Base-by-base conservation (phyloP, 2,329 filamentous ascomycete genomes). In the Akanthomyces muscarius region DNA sequence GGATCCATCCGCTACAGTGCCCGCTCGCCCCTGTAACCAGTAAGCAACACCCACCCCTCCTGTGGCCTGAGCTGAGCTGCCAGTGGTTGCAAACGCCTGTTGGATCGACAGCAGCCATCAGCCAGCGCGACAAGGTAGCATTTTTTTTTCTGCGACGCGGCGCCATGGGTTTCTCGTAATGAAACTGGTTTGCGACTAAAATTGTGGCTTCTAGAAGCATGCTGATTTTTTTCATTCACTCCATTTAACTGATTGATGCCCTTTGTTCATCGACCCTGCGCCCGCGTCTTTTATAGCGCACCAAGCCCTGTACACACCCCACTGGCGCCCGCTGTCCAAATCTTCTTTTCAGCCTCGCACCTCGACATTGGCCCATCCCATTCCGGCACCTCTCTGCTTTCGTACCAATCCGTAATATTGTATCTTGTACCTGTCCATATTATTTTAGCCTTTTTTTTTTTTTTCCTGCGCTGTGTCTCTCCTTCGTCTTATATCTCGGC, bases 401-500 rank as follows among this genome's bases (percentile, higher is more conserved):
- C 16, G 28, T 16, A 36, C 21, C 51, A 38, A 21, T 21, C 21
- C 21, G 36, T 18, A 13, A 21, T 30, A 18, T 21, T 6, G 5
- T 25, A 18, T 36, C 18, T 21, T 52, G 45, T 7, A 23, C 36
- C 7, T 13, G 33, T 61, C 36, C 6, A 42, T 53, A 51, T 44
- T 23, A 16, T 48, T 36, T 18, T n/a, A n/a, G 38, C n/a, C 28
- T 28, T 6, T 61, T 21, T 21, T 4, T 14, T 4, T 41, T 11
- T 53, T 45, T 21, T 21, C 21, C 21, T 21, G 13, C 10, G 47
- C 23, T 11, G 16, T 13, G 25, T 45, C 11, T 30, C 30, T 23
- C 11, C 28, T 47, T 58, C 50, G n/a, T 53, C 47, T 47, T 61
- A 61, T 61, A 54, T 48, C 14, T 28, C 25, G 41, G 50, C 38